Evolutionary conservation across 2,329 filamentous ascomycete genomes (phyloP), one percentile per base, ranked within the genome.

Genomic region (Colletotrichum cordylinicola): DNA sequence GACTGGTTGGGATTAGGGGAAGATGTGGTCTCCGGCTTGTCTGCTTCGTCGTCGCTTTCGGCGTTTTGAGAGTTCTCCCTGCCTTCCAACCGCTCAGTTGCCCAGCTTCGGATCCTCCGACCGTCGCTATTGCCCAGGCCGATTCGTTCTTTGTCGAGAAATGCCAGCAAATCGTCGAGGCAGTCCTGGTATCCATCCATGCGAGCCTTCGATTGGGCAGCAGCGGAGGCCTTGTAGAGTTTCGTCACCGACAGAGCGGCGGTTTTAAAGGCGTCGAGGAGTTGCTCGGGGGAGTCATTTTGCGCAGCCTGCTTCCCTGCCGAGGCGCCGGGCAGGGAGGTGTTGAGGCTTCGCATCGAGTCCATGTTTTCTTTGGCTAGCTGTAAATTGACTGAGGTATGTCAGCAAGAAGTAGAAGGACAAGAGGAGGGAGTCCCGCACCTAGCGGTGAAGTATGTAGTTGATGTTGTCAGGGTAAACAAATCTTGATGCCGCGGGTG

Each of bases 171-270:
- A 79, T 98, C 96, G 78, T 98, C 95, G 48, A 99, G 88, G 48
- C 96, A 98, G 82, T 98, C 96, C 83, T 98, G 96, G 80, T 98
- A 98, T 31, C 97, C 97, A 52, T 96, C 93, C 67, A 91, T 87
- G 66, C 95, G 92, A 62, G 95, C 93, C 80, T 93, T 93, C 66
- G 93, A 90, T 83, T 97, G 93, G 65, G 95, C 94, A 37, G 92
- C 89, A 15, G 95, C 94, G 4, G 96, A 96, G 52, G 93, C 96
- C 86, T 98, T 98, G 88, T 98, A 98, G 16, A 99, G 92, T 82
- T 98, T 98, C 64, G 97, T 98, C 71, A 98, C 96, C 8, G 96
- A 98, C 39, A 98, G 90, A 24, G 97, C 97, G 39, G 97, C 97
- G 18, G 94, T 93, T 84, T 96, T 97, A 90, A 99, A 99, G 74